Base-by-base conservation (phyloP, 1,284 basidiomycete genomes). In the Rhodotorula sp. region DNA sequence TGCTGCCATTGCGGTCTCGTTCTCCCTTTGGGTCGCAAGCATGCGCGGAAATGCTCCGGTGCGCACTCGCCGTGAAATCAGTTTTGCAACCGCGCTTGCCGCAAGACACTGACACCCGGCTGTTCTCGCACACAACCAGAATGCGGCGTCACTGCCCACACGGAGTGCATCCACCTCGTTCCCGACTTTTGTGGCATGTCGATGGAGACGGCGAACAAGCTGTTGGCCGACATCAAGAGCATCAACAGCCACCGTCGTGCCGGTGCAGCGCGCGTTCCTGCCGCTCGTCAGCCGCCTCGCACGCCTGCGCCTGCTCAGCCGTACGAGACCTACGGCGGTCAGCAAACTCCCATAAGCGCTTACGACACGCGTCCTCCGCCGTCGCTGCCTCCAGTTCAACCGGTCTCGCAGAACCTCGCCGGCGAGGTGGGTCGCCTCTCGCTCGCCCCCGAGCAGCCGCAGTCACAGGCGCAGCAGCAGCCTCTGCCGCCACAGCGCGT, bases 111-210 rank as follows among this genome's bases (percentile, higher is more conserved):
- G 33, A 37, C 33, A 37, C 10, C 33, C 6, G 33, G 6, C 33
- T 6, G 6, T 6, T 8, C 33, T 37, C 10, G 33, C 33, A 6
- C 33, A 10, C 26, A 1, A 53, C 48, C 76, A 63, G 95, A 99
- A 81, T 99, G 96, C 82, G 89, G 90, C 79, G 89, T 98, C 73
- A 98, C 95, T 64, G 96, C 94, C 77, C 96, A 99, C 82, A 93
- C 93, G 30, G 93, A 96, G 75, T 99, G 96, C 82, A 93, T 94
- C 1, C 96, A 99, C 80, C 87, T 99, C 65, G 95, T 99, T 45
- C 96, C 96, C 68, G 95, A 99, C 82, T 98, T 99, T 82, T 99
- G 96, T 79, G 96, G 96, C 62, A 98, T 99, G 95, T 94, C 93
- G 30, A 99, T 99, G 95, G 96, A 97, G 82, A 96, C 93, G 71